These are phyloP conservation scores for Rhododendron griersonianum DNA, from an alignment of 148 eudicot species.

Conservation along the genomic window DNA sequence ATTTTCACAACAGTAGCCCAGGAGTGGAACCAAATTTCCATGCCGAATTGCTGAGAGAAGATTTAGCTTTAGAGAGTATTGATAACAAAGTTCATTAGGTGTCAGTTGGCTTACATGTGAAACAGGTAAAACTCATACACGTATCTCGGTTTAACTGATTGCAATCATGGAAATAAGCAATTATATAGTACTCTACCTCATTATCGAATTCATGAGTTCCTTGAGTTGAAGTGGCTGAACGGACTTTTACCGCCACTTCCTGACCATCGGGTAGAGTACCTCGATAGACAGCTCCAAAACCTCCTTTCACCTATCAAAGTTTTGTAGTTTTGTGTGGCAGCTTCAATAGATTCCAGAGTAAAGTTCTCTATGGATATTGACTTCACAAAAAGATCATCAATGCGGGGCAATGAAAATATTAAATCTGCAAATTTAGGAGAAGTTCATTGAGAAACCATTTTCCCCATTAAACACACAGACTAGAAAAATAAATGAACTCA, in stretches of 20 bases:
- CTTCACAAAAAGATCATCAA: slow-evolving; percentile 25
- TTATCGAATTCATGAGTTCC: slow-evolving; percentile 60
- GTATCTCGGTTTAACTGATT: not conserved
- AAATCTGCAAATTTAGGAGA: slow-evolving; percentile 31
- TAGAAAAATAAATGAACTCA: not conserved
- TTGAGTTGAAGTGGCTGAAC: slow-evolving; percentile 57
- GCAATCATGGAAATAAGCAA: not conserved
- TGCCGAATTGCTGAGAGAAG: slow-evolving; percentile 47
- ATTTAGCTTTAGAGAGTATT: slow-evolving; percentile 35
- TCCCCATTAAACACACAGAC: not conserved
- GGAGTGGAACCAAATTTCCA: slow-evolving; percentile 50
- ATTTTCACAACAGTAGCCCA: slow-evolving; percentile 52
- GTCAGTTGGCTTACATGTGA: slow-evolving; percentile 3
- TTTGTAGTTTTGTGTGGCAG: slow-evolving; percentile 41
- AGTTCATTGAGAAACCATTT: not conserved
- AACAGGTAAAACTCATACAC: not conserved
- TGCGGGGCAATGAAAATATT: slow-evolving; percentile 38
- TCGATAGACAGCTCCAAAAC: slow-evolving; percentile 56
- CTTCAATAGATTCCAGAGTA: slow-evolving; percentile 35
- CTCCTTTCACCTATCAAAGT: slow-evolving; percentile 58
- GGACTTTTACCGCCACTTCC: slow-evolving; percentile 63
- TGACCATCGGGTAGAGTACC: slow-evolving; percentile 46
- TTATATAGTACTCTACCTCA: slow-evolving; percentile 25
- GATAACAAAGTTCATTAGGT: not conserved
- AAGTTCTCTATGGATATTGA: slow-evolving; percentile 38